These are phyloP conservation scores for Trichoderma asperellum DNA, from an alignment of 2,329 filamentous ascomycete species.

Conservation along the genomic window DNA sequence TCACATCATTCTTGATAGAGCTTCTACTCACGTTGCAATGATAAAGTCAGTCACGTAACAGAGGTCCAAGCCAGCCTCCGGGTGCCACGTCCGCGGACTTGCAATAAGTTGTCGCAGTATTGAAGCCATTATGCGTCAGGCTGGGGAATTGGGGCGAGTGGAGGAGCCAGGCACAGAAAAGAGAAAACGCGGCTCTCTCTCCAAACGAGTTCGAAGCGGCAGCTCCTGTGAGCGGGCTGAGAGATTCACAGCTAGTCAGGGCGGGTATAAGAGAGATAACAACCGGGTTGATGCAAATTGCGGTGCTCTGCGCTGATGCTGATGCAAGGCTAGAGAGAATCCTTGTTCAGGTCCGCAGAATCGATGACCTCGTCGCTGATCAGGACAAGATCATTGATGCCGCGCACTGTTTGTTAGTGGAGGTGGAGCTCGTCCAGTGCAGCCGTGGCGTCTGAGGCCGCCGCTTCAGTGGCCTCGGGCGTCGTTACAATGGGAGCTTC, in stretches of 20 bases:
- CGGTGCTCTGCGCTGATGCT: background rate
- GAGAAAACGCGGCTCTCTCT: background rate
- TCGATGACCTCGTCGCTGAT: slow-evolving; percentile 13
- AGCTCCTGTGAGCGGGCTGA: background rate
- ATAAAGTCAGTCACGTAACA: slow-evolving; percentile 92
- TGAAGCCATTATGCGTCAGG: slow-evolving; percentile 55
- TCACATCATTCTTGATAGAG: background rate
- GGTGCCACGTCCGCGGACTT: slow-evolving; percentile 79
- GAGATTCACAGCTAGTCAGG: background rate
- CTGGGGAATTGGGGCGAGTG: background rate
- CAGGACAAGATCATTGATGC: background rate
- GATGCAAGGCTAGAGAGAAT: background rate
- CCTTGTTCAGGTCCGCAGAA: background rate
- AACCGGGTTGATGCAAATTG: background rate
- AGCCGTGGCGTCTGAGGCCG: background rate
- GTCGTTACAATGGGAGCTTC: background rate
- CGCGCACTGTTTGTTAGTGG: background rate
- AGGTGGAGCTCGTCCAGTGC: background rate
- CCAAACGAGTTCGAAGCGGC: background rate
- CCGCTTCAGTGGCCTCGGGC: slow-evolving; percentile 3
- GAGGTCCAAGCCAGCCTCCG: slow-evolving; percentile 86
- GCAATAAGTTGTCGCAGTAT: slow-evolving; percentile 90
- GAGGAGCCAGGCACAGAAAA: background rate
- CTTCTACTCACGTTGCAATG: slow-evolving; percentile 57
- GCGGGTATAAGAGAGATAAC: background rate